Evolutionary conservation across 2,329 filamentous ascomycete species (phyloP).

Genomic region (Proliferodiscus dingleyae): DNA sequence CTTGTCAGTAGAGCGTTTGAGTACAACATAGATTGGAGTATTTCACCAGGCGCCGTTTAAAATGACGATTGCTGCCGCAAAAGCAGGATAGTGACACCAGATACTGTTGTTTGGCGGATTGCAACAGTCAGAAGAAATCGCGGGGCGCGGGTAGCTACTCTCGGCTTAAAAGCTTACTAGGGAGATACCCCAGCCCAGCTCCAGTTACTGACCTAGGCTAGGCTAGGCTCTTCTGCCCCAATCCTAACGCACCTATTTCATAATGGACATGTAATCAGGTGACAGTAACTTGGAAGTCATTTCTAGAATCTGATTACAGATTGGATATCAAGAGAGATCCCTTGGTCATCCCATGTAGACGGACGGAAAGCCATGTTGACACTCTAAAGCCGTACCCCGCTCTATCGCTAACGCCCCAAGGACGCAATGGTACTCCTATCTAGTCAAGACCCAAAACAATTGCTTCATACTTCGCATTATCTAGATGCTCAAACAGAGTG

Average conservation of each 20-base stretch:
- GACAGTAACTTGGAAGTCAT: slow-evolving; percentile 12
- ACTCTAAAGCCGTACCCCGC: not conserved
- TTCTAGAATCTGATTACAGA: slow-evolving; percentile 3
- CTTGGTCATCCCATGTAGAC: no score
- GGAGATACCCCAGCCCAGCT: not conserved
- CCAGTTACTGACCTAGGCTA: not conserved
- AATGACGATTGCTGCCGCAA: not conserved
- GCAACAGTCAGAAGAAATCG: slow-evolving; percentile 1
- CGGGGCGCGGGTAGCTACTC: slow-evolving; percentile 8
- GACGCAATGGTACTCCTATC: no score
- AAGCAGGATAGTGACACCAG: slow-evolving; percentile 1
- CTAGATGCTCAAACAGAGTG: slow-evolving; percentile 28
- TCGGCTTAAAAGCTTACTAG: slow-evolving; percentile 7
- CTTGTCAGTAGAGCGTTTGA: slow-evolving; percentile 1
- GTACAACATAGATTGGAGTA: not conserved
- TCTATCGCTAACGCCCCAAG: not conserved
- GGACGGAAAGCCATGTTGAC: not conserved
- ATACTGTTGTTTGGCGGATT: slow-evolving; percentile 3
- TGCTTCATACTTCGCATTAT: slow-evolving; percentile 26
- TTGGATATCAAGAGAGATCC: no score
- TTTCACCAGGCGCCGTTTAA: not conserved
- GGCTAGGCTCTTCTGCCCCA: not conserved
- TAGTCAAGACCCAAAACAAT: slow-evolving; percentile 26
- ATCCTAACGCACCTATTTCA: slow-evolving; percentile 8
- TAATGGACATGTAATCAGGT: slow-evolving; percentile 11